phyloP scores from a whole-genome alignment of 106 monocot genomes.

The Allium cepa region DNA sequence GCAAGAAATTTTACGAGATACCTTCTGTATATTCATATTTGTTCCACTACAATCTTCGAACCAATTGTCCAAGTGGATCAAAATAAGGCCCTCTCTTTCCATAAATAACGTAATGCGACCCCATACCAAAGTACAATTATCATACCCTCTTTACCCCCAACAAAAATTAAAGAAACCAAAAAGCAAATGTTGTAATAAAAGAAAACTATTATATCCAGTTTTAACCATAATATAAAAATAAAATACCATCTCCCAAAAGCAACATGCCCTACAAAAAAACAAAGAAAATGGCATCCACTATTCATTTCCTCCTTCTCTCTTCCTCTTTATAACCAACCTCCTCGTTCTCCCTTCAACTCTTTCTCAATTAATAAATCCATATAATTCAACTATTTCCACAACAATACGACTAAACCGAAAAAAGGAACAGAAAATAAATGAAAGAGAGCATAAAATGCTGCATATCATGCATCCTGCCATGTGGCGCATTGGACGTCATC shows the following conservation, averaged over 20 bases:
- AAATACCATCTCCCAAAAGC: neutral
- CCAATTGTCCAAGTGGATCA: no score
- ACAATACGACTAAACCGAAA: neutral
- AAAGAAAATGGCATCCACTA: neutral
- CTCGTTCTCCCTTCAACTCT: conserved; percentile 1
- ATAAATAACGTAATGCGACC: no score
- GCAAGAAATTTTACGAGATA: no score
- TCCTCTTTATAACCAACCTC: neutral
- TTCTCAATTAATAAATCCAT: neutral
- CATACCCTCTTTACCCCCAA: neutral
- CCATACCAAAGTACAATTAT: no score
- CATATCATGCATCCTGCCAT: conserved; percentile 95
- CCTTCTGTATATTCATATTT: no score
- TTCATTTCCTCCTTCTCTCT: neutral
- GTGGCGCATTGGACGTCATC: conserved; percentile 87
- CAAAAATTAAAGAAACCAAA: neutral
- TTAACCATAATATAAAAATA: no score
- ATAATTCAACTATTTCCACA: neutral
- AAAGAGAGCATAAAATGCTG: conserved; percentile 82
- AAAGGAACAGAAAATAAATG: conserved; percentile 4
- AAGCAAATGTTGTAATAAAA: neutral
- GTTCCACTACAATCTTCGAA: no score
- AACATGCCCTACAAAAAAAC: conserved; percentile 3
- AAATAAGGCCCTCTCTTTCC: neutral
- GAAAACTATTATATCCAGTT: no score